Evolutionary conservation across 108 stramenopile species (phyloP), one percentile per base, ranked within the genome.

Genomic region (Discostella pseudostelligera): DNA sequence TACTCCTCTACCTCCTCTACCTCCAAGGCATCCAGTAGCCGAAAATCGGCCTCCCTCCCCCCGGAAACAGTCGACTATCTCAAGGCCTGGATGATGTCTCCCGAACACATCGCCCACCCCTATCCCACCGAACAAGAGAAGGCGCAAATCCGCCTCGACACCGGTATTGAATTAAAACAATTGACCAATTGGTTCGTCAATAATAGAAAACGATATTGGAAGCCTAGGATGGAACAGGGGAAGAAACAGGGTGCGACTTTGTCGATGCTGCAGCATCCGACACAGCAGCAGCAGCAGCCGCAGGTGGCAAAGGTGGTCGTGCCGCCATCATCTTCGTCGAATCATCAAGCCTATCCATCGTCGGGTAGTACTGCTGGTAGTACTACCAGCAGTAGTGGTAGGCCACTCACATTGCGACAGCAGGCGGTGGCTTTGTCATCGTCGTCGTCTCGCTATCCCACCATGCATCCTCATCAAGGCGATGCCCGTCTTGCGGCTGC

Each of bases 181-280:
- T 82, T 95, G 10, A 92, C 94, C 9, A 95, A 95, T 70, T 95
- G 94, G 94, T 92, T 95, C 70, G 90, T 92, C n/a, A 95, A 95
- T 74, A 95, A 95, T 55, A 84, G 94, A 47, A 95, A 95, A 71
- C 26, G 94, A 43, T 92, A 67, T 67, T 95, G 94, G 94, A 95
- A 95, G 64, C 90, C 90, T 10, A 72, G 89, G 17, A 84, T 90
- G 0, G 92, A 89, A 67, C 89, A 87, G 32, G 32, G 26, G 2
- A 13, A 28, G 32, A 36, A 43, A 1, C 22, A 35, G 80, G 82
- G 44, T 70, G n/a, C n/a, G n/a, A n/a, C n/a, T n/a, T n/a, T n/a
- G n/a, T n/a, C n/a, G n/a, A n/a, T n/a, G n/a, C n/a, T n/a, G n/a
- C n/a, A n/a, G n/a, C n/a, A n/a, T n/a, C n/a, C n/a, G n/a, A n/a